phyloP scores from a whole-genome alignment of 352 stramenopile genomes.

The Aphanomyces invadans region DNA sequence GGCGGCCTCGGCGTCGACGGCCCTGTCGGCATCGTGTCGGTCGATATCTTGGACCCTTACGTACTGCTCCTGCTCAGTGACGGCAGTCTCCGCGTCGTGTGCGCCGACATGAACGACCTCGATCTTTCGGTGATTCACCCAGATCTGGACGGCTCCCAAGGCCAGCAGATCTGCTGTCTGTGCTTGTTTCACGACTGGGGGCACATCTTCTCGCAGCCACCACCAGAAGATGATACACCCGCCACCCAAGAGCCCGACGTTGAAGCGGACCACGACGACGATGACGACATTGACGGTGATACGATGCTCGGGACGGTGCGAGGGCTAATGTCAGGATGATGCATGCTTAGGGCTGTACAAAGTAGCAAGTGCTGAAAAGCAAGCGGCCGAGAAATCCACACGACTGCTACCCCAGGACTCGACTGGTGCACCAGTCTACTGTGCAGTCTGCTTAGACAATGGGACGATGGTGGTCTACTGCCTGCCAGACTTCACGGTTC shows the following conservation, averaged over 20 bases:
- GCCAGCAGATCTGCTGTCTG: slow-evolving; percentile 46
- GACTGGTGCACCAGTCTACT: slow-evolving; percentile 31
- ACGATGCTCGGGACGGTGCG: no score
- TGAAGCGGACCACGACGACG: neutral
- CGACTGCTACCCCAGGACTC: neutral
- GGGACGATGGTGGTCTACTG: slow-evolving; percentile 77
- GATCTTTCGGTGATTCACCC: slow-evolving; percentile 76
- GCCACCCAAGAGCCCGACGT: neutral
- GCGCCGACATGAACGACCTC: slow-evolving; percentile 74
- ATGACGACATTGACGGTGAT: neutral
- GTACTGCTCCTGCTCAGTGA: slow-evolving; percentile 76
- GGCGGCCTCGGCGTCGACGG: slow-evolving; percentile 80
- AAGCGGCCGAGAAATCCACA: neutral
- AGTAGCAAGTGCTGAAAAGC: neutral
- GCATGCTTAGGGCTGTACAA: slow-evolving; percentile 17
- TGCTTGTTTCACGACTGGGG: slow-evolving; percentile 82
- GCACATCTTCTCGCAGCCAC: slow-evolving; percentile 44
- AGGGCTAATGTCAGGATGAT: no score
- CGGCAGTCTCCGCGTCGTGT: slow-evolving; percentile 67
- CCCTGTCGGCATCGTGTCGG: slow-evolving; percentile 66
- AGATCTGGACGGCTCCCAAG: slow-evolving; percentile 44
- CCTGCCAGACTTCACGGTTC: slow-evolving; percentile 73
- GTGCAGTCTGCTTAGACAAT: slow-evolving; percentile 70
- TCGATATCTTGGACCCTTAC: slow-evolving; percentile 77
- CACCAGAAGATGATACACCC: neutral